These are phyloP conservation scores for Zizania latifolia DNA, from an alignment of 176 grass and related monocot genomes.

Conservation along the genomic window DNA sequence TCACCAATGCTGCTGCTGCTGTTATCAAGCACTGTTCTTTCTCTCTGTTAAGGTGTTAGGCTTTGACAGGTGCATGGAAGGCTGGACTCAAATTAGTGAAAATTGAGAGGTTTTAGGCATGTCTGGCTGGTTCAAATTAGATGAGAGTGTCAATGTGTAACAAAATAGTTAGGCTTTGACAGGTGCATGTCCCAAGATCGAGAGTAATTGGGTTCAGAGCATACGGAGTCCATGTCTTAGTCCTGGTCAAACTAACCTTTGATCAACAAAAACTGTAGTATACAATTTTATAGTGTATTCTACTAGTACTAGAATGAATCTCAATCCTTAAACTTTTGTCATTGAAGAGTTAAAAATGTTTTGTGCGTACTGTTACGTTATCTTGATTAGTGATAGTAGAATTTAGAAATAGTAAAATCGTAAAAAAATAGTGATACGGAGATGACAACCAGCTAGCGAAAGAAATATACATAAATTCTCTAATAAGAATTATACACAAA, in stretches of 20 bases:
- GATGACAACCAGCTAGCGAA: too few relatives aligned
- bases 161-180: too few relatives aligned
- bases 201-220: neutral
- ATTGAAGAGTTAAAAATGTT: too few relatives aligned
- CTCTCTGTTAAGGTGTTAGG: neutral
- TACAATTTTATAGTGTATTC: too few relatives aligned
- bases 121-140: neutral
- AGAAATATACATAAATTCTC: too few relatives aligned
- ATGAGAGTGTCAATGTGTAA: neutral
- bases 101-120: neutral
- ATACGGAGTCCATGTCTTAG: neutral
- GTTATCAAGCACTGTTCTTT: neutral
- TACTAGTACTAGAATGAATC: too few relatives aligned
- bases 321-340: too few relatives aligned
- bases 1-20: conserved; percentile 16
- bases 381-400: too few relatives aligned
- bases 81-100: neutral
- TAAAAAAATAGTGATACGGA: too few relatives aligned
- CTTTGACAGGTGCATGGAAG: conserved; percentile 1
- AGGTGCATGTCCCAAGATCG: neutral
- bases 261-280: neutral
- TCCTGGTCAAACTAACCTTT: neutral
- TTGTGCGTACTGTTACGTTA: too few relatives aligned
- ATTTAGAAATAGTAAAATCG: too few relatives aligned
- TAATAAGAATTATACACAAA: too few relatives aligned